Base-by-base conservation (phyloP, 331 rosid genomes). In the Spiraea crenata region DNA sequence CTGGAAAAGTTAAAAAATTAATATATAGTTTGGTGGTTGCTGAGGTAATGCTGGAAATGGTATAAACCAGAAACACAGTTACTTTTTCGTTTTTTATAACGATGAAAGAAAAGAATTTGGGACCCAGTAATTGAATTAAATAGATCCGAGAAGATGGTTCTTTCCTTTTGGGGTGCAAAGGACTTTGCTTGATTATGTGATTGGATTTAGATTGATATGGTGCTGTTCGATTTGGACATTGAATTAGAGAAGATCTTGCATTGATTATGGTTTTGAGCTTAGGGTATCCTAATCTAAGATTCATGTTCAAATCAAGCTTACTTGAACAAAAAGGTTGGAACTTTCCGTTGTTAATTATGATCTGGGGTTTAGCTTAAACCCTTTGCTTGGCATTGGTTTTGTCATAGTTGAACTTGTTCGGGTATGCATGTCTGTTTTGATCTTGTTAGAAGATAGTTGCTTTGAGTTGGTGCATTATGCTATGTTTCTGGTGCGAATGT, bases 41-140 rank as follows among this genome's bases (percentile, higher is more conserved):
- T 25, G 77, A 73, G 77, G 54, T 69, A 69, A 69, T 54, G 52
- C 51, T 39, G 25, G 25, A 68, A 68, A 45, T 20, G 2, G 16
- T 55, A 14, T 3, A 13, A 54, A 37, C 38, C 38, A 60, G 31
- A 63, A n/a, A 34, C 51, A 50, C 3, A 16, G n/a, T 19, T 50
- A 1, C 2, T 62, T 62, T 61, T 7, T n/a, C 8, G 12, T 38
- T 55, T 56, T 25, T 25, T 0, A 0, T 25, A 25, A 25, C 31
- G 31, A 25, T 0, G 6, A 3, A 38, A 1, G 0, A 13, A 40
- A 4, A 19, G n/a, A 5, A 14, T 73, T 44, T 74, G 49, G 65
- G 66, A 14, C 57, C 74, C 71, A 65, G 44, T 65, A 40, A 2
- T 49, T 52, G 25, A 17, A 57, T 10, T 70, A 44, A 5, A 56